Base-by-base conservation (phyloP, 2,329 filamentous ascomycete genomes). In the Alternaria tenuissima region DNA sequence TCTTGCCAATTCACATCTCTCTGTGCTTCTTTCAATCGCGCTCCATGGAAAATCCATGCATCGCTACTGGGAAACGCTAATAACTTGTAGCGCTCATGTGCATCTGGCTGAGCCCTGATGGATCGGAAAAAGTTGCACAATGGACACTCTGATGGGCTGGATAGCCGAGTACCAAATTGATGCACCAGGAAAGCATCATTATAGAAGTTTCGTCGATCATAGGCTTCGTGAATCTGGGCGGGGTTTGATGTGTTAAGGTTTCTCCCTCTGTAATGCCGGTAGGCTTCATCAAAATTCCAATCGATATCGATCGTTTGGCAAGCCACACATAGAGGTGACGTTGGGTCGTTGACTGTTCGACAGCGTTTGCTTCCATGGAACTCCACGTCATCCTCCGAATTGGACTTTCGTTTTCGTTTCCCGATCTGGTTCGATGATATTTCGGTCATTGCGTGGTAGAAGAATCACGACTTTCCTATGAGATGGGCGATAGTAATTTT, bases 1-100 rank as follows among this genome's bases (percentile, higher is more conserved):
- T 39, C 38, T 8, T 20, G 38, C 38, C 38, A 39, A 20, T 11
- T 20, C n/a, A 20, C n/a, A 6, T 39, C 8, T 39, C n/a, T 39
- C 38, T 11, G 24, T 14, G 30, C 14, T 24, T 53, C 48, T 24
- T 26, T 7, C 38, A 26, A 34, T 43, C 30, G 41, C n/a, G 38
- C 44, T 30, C 42, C 52, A 26, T 52, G 32, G 39, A 63, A 65
- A 5, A 65, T n/a, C 44, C 56, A 57, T 34, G 54, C 57, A n/a
- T 65, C 60, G 39, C 51, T 61, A 38, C 49, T 59, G 16, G 46
- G 53, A 44, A 65, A 65, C 12, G 61, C 63, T 38, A 65, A 61
- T 20, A 65, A 57, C 22, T 65, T 65, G 55, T 61, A 53, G 12
- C 41, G 51, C 39, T 48, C 26, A 24, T 65, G 52, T 11, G 8